Percentiles rank a stretch among this genome's conserved stretches.
These are phyloP conservation scores for Paxillus ammoniavirescens DNA, from an alignment of 768 basidiomycete genomes.

Conservation along the genomic window DNA sequence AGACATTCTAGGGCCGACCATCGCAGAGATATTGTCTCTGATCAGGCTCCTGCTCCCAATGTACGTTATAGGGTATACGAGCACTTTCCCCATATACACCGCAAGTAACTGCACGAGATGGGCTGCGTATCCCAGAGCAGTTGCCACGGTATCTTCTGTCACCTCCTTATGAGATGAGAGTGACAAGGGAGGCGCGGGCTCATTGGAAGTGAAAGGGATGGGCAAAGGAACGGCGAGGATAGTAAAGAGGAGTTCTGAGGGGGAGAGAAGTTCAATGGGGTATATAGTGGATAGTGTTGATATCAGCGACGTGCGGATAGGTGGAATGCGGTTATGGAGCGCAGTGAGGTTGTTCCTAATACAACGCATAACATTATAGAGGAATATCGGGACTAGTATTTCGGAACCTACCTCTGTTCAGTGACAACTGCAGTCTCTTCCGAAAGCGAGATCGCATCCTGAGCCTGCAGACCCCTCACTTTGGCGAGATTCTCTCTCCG, in stretches of 20 bases:
- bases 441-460: conserved; percentile 25
- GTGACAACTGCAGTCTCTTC: conserved; percentile 33
- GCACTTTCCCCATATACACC: conserved; percentile 66
- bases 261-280: conserved; percentile 84
- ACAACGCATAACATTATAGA: conserved; percentile 12
- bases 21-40: conserved; percentile 88
- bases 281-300: conserved; percentile 75
- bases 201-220: conserved; percentile 68
- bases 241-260: conserved; percentile 85
- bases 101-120: conserved; percentile 84
- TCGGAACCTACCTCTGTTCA: conserved; percentile 37
- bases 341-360: conserved; percentile 45
- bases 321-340: conserved; percentile 48
- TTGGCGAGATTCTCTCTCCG: conserved; percentile 46
- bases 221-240: conserved; percentile 89
- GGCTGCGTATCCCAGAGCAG: conserved; percentile 88
- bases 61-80: conserved; percentile 89
- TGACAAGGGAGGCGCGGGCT: conserved; percentile 81
- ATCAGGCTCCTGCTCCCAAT: conserved; percentile 90
- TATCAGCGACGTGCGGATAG: conserved; percentile 62
- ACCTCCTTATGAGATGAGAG: conserved; percentile 65
- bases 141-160: conserved; percentile 84
- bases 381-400: conserved; percentile 1
- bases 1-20: conserved; percentile 94
- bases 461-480: conserved; percentile 41